These are phyloP conservation scores for Pyricularia sp. DNA, from an alignment of 2,329 filamentous ascomycete species.

Conservation along the genomic window DNA sequence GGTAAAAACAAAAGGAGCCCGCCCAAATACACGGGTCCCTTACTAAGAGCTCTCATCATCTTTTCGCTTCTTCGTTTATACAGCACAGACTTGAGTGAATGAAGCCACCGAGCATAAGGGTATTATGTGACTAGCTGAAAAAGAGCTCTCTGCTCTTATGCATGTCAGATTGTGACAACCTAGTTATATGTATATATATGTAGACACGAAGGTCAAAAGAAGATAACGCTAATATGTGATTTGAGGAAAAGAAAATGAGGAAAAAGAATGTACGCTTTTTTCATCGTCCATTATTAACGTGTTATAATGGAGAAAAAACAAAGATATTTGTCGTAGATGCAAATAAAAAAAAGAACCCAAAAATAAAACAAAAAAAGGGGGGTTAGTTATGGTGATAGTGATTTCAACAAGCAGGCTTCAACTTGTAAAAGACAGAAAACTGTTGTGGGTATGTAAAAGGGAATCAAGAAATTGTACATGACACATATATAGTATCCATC, in stretches of 20 bases:
- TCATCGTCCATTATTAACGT: not conserved
- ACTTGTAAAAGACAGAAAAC: not conserved
- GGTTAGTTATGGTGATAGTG: not conserved
- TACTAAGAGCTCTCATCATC: not conserved
- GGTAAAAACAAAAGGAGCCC: not conserved
- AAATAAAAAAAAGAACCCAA: not conserved
- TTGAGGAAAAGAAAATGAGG: not conserved
- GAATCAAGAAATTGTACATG: not conserved
- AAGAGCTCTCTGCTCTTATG: not conserved
- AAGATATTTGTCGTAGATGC: not conserved
- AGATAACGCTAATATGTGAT: not conserved
- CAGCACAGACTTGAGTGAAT: not conserved
- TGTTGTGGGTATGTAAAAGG: not conserved
- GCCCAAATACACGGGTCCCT: not conserved
- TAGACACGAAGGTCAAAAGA: not conserved
- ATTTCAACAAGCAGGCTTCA: not conserved
- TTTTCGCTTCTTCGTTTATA: too few relatives aligned
- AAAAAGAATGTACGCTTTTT: not conserved
- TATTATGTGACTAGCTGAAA: not conserved
- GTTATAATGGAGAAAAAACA: not conserved
- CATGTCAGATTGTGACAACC: not conserved
- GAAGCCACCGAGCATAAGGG: not conserved
- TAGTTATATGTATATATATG: not conserved
- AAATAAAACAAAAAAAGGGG: not conserved
- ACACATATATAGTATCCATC: not conserved